A percentile compares a stretch with the other conserved stretches of the same genome.
These are phyloP conservation scores for Lagenidium sp. DNA, from an alignment of 352 stramenopile genomes.

Conservation along the genomic window DNA sequence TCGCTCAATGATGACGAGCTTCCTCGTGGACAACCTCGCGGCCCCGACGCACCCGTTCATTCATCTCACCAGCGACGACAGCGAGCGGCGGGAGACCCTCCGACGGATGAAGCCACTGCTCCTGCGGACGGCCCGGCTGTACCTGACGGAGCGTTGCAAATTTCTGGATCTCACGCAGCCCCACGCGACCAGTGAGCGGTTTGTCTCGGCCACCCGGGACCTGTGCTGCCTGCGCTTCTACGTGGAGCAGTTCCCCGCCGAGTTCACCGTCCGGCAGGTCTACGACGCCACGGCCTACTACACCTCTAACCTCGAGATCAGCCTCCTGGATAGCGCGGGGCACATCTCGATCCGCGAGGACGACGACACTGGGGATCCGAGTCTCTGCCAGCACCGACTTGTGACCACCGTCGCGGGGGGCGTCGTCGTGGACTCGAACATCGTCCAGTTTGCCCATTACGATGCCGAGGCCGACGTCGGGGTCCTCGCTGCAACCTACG, in stretches of 20 bases:
- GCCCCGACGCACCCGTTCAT: slow-evolving; percentile 23
- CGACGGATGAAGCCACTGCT: slow-evolving; percentile 23
- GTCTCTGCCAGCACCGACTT: slow-evolving; percentile 5
- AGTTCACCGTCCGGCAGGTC: slow-evolving; percentile 1
- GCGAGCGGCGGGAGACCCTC: slow-evolving; percentile 19
- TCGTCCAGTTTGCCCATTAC: slow-evolving; percentile 10
- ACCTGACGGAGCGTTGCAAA: slow-evolving; percentile 33
- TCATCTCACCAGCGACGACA: slow-evolving; percentile 22
- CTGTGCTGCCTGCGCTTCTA: slow-evolving; percentile 30
- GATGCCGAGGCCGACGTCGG: slow-evolving; percentile 12
- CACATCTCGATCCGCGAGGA: slow-evolving; percentile 11
- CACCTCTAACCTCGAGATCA: slow-evolving; percentile 13
- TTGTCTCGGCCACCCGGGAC: slow-evolving; percentile 27
- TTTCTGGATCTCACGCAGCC: slow-evolving; percentile 27
- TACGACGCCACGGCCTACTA: slow-evolving; percentile 8
- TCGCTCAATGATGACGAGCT: slow-evolving; percentile 22
- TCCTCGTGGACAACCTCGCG: slow-evolving; percentile 8
- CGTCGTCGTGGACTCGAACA: slow-evolving; percentile 22
- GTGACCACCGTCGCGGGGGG: slow-evolving; percentile 3
- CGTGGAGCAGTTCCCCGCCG: slow-evolving; percentile 6
- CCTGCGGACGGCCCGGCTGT: slow-evolving; percentile 23
- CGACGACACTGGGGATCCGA: slow-evolving; percentile 1
- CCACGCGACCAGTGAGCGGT: slow-evolving; percentile 28
- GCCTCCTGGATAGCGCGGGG: slow-evolving; percentile 9
- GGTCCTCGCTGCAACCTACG: slow-evolving; percentile 25